Conservation (phyloP, 139 green algal genomes). For the Chlamydomonas sp. region DNA sequence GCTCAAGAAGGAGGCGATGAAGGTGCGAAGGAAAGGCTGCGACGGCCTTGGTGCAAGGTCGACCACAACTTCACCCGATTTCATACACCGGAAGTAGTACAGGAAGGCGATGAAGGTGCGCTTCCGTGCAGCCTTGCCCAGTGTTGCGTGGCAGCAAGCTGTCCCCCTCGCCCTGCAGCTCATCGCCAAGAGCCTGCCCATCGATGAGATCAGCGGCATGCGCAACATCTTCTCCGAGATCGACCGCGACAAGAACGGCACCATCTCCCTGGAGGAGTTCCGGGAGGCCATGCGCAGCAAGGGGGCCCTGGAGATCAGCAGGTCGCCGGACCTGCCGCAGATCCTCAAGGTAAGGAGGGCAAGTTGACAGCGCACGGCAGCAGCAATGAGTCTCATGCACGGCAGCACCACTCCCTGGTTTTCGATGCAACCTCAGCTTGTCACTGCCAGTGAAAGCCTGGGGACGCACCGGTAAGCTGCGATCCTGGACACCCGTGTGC, state of each 20-base stretch:
- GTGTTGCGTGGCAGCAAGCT: slow-evolving; percentile 1
- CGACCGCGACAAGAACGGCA: slow-evolving; percentile 87
- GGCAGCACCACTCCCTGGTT: no score
- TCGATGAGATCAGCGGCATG: slow-evolving; percentile 92
- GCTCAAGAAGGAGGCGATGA: slow-evolving; percentile 95
- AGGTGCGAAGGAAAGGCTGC: slow-evolving; percentile 52
- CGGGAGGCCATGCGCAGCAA: slow-evolving; percentile 31
- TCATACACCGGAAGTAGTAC: no score
- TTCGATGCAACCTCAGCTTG: no score
- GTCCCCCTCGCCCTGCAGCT: slow-evolving; percentile 35
- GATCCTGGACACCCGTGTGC: not conserved
- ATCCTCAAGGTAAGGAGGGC: no score
- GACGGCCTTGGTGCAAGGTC: not conserved
- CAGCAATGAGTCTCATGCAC: no score
- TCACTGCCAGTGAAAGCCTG: no score
- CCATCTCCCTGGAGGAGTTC: slow-evolving; percentile 92
- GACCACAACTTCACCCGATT: no score
- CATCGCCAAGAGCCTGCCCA: slow-evolving; percentile 83
- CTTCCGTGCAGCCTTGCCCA: no score
- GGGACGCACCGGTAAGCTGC: no score
- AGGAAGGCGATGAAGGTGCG: no score
- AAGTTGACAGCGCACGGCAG: no score
- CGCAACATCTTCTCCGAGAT: slow-evolving; percentile 87
- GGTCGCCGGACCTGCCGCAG: no score
- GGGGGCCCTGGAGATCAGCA: slow-evolving; percentile 2